Conservation (phyloP, 202 grass and related monocot species). For the Schoenoplectus tabernaemontani region DNA sequence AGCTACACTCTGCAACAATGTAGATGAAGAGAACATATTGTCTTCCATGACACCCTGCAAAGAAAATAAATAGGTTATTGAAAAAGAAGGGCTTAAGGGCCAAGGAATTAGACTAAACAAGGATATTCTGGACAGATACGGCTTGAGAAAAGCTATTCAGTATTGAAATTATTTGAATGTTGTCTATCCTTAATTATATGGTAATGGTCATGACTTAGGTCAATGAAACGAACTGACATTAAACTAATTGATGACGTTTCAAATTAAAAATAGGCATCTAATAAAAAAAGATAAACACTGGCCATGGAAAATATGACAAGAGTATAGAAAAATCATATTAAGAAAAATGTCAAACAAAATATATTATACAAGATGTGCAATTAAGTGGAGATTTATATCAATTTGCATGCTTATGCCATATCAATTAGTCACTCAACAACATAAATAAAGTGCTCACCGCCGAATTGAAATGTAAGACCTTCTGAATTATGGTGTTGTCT, state of each 20-base stretch:
- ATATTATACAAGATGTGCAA: not conserved
- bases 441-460: not conserved
- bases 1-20: not conserved
- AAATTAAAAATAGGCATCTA: not conserved
- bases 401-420: not conserved
- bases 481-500: conserved; percentile 19
- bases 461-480: not conserved
- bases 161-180: not conserved
- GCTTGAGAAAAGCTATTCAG: not conserved
- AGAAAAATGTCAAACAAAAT: not conserved
- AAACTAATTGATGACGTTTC: not conserved
- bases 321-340: not conserved
- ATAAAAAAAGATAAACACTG: not conserved
- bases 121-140: not conserved
- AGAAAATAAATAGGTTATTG: not conserved
- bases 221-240: not conserved
- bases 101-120: not conserved
- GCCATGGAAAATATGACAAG: too few species aligned
- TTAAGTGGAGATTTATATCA: not conserved
- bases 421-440: too few species aligned
- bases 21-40: not conserved
- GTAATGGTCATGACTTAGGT: not conserved
- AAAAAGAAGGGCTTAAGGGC: not conserved
- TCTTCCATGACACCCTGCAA: not conserved
- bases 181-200: not conserved